Percentiles rank a stretch among this genome's conserved stretches.
These are phyloP conservation scores for Bacidia rubella DNA, from an alignment of 495 filamentous ascomycete genomes.

Conservation along the genomic window DNA sequence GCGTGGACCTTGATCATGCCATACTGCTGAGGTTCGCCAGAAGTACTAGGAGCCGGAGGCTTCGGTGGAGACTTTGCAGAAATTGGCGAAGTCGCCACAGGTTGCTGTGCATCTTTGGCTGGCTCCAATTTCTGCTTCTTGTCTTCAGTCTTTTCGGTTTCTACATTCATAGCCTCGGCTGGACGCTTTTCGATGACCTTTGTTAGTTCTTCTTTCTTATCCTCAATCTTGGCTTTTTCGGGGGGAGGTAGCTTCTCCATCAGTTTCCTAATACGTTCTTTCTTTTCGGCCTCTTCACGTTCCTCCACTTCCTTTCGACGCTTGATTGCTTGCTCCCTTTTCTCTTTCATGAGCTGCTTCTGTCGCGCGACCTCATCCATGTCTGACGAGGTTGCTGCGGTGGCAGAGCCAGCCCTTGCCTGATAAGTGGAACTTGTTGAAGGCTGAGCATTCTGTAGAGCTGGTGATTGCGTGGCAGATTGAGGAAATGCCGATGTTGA, in stretches of 20 bases:
- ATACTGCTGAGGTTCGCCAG: slow-evolving; percentile 41
- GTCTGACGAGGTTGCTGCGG: slow-evolving; percentile 19
- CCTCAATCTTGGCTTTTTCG: slow-evolving; percentile 39
- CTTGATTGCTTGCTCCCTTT: slow-evolving; percentile 60
- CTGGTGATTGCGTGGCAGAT: slow-evolving; percentile 12
- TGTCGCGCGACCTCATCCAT: slow-evolving; percentile 52
- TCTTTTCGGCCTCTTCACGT: slow-evolving; percentile 60
- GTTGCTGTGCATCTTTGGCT: neutral
- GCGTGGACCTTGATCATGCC: slow-evolving; percentile 48
- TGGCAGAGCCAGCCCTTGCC: neutral
- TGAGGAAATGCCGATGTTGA: slow-evolving; percentile 13
- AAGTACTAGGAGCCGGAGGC: slow-evolving; percentile 37
- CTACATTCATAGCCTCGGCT: slow-evolving; percentile 18
- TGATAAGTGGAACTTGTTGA: slow-evolving; percentile 6
- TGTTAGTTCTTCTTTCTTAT: slow-evolving; percentile 15
- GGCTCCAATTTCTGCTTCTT: slow-evolving; percentile 27
- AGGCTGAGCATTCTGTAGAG: slow-evolving; percentile 7
- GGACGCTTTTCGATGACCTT: slow-evolving; percentile 31
- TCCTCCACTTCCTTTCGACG: slow-evolving; percentile 71
- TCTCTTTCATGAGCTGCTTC: slow-evolving; percentile 75
- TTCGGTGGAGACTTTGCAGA: slow-evolving; percentile 35
- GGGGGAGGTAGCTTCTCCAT: slow-evolving; percentile 64
- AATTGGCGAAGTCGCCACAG: slow-evolving; percentile 10
- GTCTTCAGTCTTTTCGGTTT: slow-evolving; percentile 15
- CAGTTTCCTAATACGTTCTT: slow-evolving; percentile 73